A percentile compares a stretch with the other conserved stretches of the same genome.
These are phyloP conservation scores for Sextonia rubra DNA, from an alignment of 164 flowering plant species.

Conservation along the genomic window DNA sequence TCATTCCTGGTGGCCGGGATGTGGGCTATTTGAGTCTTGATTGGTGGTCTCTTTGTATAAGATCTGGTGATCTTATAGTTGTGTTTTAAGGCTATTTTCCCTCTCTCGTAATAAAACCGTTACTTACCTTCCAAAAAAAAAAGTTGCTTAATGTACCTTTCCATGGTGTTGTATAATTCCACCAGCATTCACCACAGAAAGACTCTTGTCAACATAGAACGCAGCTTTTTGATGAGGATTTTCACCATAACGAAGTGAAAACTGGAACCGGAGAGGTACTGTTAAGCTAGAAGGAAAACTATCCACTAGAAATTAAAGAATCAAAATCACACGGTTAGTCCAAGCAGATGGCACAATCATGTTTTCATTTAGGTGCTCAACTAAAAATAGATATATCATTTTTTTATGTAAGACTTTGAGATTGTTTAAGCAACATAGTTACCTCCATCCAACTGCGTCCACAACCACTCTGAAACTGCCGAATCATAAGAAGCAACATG, in stretches of 20 bases:
- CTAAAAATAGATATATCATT: no score
- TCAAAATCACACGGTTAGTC: no score
- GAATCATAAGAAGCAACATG: slow-evolving; percentile 89
- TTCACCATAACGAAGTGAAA: slow-evolving; percentile 92
- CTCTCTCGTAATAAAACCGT: no score
- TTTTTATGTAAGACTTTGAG: background rate
- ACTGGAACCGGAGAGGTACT: background rate
- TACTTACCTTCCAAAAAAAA: no score
- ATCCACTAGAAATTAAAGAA: slow-evolving; percentile 32
- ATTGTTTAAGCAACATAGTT: slow-evolving; percentile 39
- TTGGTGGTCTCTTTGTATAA: no score
- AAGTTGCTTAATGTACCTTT: slow-evolving; percentile 46
- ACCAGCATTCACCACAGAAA: slow-evolving; percentile 74
- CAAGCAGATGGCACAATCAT: no score
- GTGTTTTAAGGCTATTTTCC: no score
- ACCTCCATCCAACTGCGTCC: slow-evolving; percentile 57
- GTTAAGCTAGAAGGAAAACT: slow-evolving; percentile 69
- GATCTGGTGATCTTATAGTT: no score
- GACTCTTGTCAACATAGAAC: slow-evolving; percentile 80
- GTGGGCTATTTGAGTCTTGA: no score
- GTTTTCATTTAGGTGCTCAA: no score
- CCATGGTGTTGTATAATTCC: slow-evolving; percentile 97
- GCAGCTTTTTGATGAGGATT: slow-evolving; percentile 98
- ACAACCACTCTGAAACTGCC: slow-evolving; percentile 88
- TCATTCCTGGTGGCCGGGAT: no score